phyloP scores from a whole-genome alignment of 1,139 yeast genomes.

The Yamadazyma atlantica region DNA sequence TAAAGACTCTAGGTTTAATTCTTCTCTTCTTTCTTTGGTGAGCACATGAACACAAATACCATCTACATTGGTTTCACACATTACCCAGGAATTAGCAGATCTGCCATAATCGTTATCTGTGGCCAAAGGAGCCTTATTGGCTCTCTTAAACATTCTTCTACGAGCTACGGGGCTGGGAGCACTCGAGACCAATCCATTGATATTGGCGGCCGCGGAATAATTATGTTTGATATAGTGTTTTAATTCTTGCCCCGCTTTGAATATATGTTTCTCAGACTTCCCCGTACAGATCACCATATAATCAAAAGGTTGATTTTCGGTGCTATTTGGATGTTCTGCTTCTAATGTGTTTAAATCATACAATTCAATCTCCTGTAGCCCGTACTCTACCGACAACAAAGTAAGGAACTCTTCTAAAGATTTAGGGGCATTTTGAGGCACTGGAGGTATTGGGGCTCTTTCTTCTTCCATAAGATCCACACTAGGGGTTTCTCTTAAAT shows the following conservation, averaged over 20 bases:
- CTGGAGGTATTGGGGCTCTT: constrained; percentile 37
- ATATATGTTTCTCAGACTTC: constrained; percentile 72
- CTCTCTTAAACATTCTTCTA: constrained; percentile 61
- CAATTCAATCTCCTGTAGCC: constrained; percentile 58
- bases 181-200: constrained; percentile 73
- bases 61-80: constrained; percentile 58
- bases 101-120: constrained; percentile 59
- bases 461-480: constrained; percentile 28
- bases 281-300: constrained; percentile 75
- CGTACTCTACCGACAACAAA: constrained; percentile 57
- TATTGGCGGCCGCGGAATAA: constrained; percentile 38
- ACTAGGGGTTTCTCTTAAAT: constrained; percentile 54
- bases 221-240: constrained; percentile 36
- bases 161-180: constrained; percentile 58
- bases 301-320: constrained; percentile 32
- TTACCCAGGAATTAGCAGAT: constrained; percentile 72
- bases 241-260: constrained; percentile 66
- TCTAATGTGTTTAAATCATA: constrained; percentile 47
- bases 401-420: constrained; percentile 45
- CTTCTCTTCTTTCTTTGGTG: constrained; percentile 65
- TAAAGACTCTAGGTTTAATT: constrained; percentile 66
- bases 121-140: constrained; percentile 52
- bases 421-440: constrained; percentile 60
- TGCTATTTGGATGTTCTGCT: constrained; percentile 40
- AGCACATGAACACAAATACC: constrained; percentile 69